Evolutionary conservation across 768 basidiomycete species (phyloP), one percentile per base, ranked within the genome.

Genomic region (Butyriboletus loyo): DNA sequence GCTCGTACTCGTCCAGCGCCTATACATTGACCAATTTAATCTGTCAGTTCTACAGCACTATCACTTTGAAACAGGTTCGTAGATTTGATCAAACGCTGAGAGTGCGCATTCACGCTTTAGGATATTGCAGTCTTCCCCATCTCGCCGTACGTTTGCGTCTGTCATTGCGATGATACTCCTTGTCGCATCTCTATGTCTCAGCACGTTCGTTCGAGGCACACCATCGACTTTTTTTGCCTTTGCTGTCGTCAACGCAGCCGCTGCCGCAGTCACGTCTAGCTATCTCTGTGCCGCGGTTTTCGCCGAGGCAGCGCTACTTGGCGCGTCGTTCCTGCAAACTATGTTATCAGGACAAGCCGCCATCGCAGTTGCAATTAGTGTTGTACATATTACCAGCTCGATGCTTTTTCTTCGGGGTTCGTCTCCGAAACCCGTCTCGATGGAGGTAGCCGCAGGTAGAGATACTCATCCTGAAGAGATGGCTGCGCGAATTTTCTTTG

Each of bases 261-360:
- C 71, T 1, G 81, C 89, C 65, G 82, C 86, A 5, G 71, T 75
- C 19, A 75, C 82, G 0, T 86, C 86, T 0, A 81, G 87, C 8
- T 94, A 87, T 64, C 77, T 94, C 19, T 89, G 88, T 59, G 87
- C 85, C 0, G 79, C 91, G 11, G 77, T 87, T 38, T 80, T 89
- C 28, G 90, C 87, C 0, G 79, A 90, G n/a, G 89, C 91, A 3
- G 84, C 90, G 0, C 72, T 92, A 5, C 89, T 92, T 58, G 93
- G 92, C 1, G 78, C 83, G 2, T 67, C 76, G 7, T 84, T 84
- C 13, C 78, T 94, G 46, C 87, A 93, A 66, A 75, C 82, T 24
- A 74, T 89, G 65, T 81, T 94, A 77, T 83, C 90, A 3, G 92
- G 91, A 11, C 90, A 94, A 69, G 92, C 88, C 1, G 89, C 87